Conservation (phyloP, 1,284 basidiomycete genomes). For the Leccinum subrobustum region DNA sequence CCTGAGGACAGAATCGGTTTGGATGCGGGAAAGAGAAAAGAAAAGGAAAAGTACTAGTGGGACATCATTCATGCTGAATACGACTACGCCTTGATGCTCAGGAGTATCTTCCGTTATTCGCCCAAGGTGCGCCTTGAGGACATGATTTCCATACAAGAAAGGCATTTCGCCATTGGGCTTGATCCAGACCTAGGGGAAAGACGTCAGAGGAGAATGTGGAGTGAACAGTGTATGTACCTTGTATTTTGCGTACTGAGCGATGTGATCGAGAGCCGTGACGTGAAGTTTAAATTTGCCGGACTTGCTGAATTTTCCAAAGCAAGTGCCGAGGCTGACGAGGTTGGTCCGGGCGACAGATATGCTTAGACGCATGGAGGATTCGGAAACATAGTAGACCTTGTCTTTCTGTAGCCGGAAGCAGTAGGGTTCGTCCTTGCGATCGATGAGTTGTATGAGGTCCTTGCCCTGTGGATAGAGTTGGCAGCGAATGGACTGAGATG, state of each 20-base stretch:
- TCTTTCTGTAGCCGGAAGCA: slow-evolving; percentile 92
- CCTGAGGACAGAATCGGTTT: slow-evolving; percentile 47
- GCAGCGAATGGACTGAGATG: not conserved
- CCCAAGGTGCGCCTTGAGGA: slow-evolving; percentile 98
- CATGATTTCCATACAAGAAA: slow-evolving; percentile 98
- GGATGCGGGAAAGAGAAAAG: slow-evolving; percentile 8
- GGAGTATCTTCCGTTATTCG: slow-evolving; percentile 99
- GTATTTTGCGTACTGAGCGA: slow-evolving; percentile 97
- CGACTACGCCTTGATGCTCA: slow-evolving; percentile 97
- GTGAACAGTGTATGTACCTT: slow-evolving; percentile 59
- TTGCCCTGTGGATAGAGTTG: slow-evolving; percentile 57
- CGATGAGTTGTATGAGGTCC: slow-evolving; percentile 87
- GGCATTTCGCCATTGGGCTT: slow-evolving; percentile 99
- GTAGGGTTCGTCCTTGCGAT: slow-evolving; percentile 82
- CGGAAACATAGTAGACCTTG: slow-evolving; percentile 92
- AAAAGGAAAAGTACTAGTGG: slow-evolving; percentile 65
- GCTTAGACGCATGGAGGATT: slow-evolving; percentile 89
- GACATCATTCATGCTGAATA: slow-evolving; percentile 93
- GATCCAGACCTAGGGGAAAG: slow-evolving; percentile 85
- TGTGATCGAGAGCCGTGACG: slow-evolving; percentile 89
- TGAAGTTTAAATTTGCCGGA: slow-evolving; percentile 98
- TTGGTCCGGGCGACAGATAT: slow-evolving; percentile 92
- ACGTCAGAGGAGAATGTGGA: slow-evolving; percentile 2
- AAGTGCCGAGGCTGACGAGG: slow-evolving; percentile 92
- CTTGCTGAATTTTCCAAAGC: slow-evolving; percentile 98